Percentiles rank a stretch among this genome's conserved stretches.
Evolutionary conservation across 768 basidiomycete genomes (phyloP).

Genomic region (Suillus sp.): DNA sequence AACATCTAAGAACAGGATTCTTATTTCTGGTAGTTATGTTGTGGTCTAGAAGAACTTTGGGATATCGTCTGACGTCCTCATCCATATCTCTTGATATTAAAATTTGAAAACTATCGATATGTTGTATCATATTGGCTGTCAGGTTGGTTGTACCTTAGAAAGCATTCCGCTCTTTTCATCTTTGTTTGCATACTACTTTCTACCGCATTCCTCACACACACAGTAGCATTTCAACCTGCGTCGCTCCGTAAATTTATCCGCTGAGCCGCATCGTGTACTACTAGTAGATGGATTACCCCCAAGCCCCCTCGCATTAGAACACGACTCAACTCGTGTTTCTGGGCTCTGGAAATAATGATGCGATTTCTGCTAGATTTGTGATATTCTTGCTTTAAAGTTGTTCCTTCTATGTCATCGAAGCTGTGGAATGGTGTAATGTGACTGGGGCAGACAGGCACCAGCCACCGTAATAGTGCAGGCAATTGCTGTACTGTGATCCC

Average conservation of each 20-base stretch:
- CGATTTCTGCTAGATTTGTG: slow-evolving; percentile 20
- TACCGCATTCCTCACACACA: slow-evolving; percentile 9
- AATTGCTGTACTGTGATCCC: not conserved
- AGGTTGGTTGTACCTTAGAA: slow-evolving; percentile 18
- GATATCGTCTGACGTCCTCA: slow-evolving; percentile 66
- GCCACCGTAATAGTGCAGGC: not conserved
- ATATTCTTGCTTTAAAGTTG: not conserved
- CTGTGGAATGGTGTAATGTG: not conserved
- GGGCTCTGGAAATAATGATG: slow-evolving; percentile 38
- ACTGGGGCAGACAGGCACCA: not conserved
- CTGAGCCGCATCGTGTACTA: slow-evolving; percentile 31
- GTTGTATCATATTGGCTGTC: slow-evolving; percentile 8
- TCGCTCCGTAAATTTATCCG: slow-evolving; percentile 21
- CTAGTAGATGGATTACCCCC: slow-evolving; percentile 28
- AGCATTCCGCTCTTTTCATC: slow-evolving; percentile 14
- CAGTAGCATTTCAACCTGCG: slow-evolving; percentile 39
- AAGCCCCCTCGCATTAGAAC: slow-evolving; percentile 36
- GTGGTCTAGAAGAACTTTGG: slow-evolving; percentile 93
- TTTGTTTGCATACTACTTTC: slow-evolving; percentile 13
- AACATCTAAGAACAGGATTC: slow-evolving; percentile 4
- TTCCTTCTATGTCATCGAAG: not conserved
- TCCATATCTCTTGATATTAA: slow-evolving; percentile 7
- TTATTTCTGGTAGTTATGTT: slow-evolving; percentile 66
- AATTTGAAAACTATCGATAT: slow-evolving; percentile 19
- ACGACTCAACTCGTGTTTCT: slow-evolving; percentile 38